Conservation (phyloP, 306 rosid species). For the Corylus heterophylla region DNA sequence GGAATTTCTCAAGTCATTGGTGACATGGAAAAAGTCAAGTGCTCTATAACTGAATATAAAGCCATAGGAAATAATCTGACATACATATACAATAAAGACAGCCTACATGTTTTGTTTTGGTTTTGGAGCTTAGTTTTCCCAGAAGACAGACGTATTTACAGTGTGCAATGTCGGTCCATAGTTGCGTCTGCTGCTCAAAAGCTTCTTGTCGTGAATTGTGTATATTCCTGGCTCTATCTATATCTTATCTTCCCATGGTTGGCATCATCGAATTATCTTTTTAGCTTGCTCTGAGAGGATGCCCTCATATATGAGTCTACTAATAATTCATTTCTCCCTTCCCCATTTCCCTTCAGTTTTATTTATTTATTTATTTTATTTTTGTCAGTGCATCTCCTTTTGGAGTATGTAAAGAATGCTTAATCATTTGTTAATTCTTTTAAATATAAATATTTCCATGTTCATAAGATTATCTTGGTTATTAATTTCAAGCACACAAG, state of each 20-base stretch:
- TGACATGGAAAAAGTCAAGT: constrained; percentile 62
- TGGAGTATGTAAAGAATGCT: neutral
- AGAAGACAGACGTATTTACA: constrained; percentile 13
- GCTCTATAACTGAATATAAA: constrained; percentile 39
- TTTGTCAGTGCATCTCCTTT: constrained; percentile 23
- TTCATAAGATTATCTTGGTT: neutral
- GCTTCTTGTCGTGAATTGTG: constrained; percentile 38
- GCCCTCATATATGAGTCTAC: constrained; percentile 18
- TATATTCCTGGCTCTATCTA: constrained; percentile 47
- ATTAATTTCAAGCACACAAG: neutral
- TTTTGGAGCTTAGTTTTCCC: constrained; percentile 36
- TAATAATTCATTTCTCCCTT: constrained; percentile 13
- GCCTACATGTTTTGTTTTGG: constrained; percentile 32
- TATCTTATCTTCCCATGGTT: constrained; percentile 27
- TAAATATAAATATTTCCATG: constrained; percentile 6
- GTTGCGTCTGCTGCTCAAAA: constrained; percentile 38
- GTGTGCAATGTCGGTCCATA: constrained; percentile 29
- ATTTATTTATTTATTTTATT: neutral
- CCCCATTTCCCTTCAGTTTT: constrained; percentile 8
- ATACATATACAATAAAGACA: constrained; percentile 31
- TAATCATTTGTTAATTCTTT: constrained; percentile 40
- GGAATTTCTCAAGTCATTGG: constrained; percentile 88
- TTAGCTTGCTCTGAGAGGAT: constrained; percentile 10
- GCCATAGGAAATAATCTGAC: constrained; percentile 45
- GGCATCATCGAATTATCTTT: neutral